phyloP scores from a whole-genome alignment of 2,329 filamentous ascomycete genomes.

The Raffaelea deltoideospora region DNA sequence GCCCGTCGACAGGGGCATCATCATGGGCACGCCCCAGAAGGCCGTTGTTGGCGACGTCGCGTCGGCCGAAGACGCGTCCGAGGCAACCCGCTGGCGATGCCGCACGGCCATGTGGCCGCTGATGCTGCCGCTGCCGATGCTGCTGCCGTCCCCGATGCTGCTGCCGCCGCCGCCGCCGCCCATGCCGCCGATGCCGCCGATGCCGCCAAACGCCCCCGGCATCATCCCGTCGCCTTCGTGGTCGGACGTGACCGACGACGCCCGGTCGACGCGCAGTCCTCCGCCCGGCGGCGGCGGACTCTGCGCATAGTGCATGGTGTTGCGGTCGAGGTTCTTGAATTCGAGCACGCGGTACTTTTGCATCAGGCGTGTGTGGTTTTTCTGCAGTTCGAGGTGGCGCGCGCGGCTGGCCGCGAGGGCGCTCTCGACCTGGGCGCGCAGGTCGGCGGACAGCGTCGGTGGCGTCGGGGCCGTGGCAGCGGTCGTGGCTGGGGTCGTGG shows the following conservation, averaged over 20 bases:
- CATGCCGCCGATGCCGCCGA: constrained; percentile 23
- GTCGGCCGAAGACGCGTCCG: constrained; percentile 27
- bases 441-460: constrained; percentile 13
- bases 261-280: not conserved
- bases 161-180: constrained; percentile 13
- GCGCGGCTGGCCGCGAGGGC: constrained; percentile 34
- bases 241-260: constrained; percentile 9
- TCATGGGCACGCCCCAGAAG: constrained; percentile 15
- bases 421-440: constrained; percentile 25
- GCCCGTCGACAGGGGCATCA: constrained; percentile 17
- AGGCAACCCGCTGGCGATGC: constrained; percentile 23
- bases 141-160: constrained; percentile 1
- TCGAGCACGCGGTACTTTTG: constrained; percentile 38
- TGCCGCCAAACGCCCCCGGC: constrained; percentile 21
- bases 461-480: constrained; percentile 7
- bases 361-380: constrained; percentile 31
- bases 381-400: constrained; percentile 38
- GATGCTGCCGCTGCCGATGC: not conserved
- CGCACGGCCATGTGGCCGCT: not conserved
- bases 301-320: constrained; percentile 1
- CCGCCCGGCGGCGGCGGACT: constrained; percentile 5
- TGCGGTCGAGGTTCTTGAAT: constrained; percentile 11
- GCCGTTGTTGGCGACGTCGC: constrained; percentile 20
- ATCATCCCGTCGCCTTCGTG: constrained; percentile 22
- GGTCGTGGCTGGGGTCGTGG: no score